Evolutionary conservation across 306 rosid genomes (phyloP).

Genomic region (Quercus alba): DNA sequence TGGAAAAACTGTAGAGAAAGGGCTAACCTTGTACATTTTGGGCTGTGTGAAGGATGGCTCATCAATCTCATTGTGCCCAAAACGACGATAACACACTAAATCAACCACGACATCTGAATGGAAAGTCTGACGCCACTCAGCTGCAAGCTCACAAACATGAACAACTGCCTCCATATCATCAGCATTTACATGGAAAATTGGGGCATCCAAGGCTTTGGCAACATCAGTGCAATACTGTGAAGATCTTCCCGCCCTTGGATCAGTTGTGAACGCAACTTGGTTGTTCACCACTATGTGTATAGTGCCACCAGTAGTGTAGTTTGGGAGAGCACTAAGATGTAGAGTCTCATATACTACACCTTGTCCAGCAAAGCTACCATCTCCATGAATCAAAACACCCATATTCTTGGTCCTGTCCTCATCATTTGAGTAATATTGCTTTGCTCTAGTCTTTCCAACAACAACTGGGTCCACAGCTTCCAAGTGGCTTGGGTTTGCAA

Average conservation of each 20-base stretch:
- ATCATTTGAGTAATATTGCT: slow-evolving; percentile 78
- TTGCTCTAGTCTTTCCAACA: slow-evolving; percentile 92
- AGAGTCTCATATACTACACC: slow-evolving; percentile 95
- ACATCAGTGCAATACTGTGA: slow-evolving; percentile 94
- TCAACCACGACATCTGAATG: slow-evolving; percentile 98
- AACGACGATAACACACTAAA: slow-evolving; percentile 90
- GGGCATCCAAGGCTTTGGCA: slow-evolving; percentile 89
- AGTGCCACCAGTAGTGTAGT: slow-evolving; percentile 95
- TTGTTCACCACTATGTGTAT: slow-evolving; percentile 88
- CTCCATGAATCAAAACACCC: slow-evolving; percentile 91
- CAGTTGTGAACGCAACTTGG: slow-evolving; percentile 97
- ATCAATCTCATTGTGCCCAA: slow-evolving; percentile 97
- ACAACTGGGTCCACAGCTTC: slow-evolving; percentile 97
- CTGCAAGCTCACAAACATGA: slow-evolving; percentile 94
- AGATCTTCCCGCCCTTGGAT: slow-evolving; percentile 83
- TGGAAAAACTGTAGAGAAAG: neutral
- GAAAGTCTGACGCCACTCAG: slow-evolving; percentile 98
- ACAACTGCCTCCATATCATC: slow-evolving; percentile 98
- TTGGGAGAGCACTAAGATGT: slow-evolving; percentile 96
- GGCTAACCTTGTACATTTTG: slow-evolving; percentile 88
- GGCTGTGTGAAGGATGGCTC: slow-evolving; percentile 99
- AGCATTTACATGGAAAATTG: slow-evolving; percentile 89
- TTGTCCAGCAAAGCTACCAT: slow-evolving; percentile 98
- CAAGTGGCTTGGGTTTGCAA: slow-evolving; percentile 96
- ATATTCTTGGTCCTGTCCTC: slow-evolving; percentile 70